These are phyloP conservation scores for Chalciporus piperatus DNA, from an alignment of 768 basidiomycete genomes.

Conservation along the genomic window DNA sequence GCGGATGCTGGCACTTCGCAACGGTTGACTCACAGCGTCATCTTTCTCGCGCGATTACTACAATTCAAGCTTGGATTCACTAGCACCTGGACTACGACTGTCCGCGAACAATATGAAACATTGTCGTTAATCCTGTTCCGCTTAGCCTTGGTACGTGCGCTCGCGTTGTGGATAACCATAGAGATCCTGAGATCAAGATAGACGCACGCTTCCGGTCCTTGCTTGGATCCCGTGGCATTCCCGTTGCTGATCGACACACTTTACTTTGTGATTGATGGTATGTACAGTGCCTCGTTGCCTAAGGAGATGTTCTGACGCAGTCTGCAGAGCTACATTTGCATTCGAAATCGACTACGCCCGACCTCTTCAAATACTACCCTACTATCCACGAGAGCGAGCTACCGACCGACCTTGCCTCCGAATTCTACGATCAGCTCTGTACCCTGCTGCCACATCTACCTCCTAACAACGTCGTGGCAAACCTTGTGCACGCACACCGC, in stretches of 20 bases:
- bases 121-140: conserved; percentile 46
- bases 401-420: conserved; percentile 51
- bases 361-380: conserved; percentile 68
- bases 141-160: conserved; percentile 48
- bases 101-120: conserved; percentile 44
- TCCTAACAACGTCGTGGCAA: conserved; percentile 47
- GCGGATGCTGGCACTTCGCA: conserved; percentile 19
- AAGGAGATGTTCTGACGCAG: neutral
- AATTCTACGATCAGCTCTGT: conserved; percentile 56
- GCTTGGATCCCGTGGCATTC: conserved; percentile 56
- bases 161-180: neutral
- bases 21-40: conserved; percentile 40
- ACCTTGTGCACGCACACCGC: conserved; percentile 57
- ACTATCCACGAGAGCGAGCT: conserved; percentile 47
- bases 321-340: conserved; percentile 60
- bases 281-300: conserved; percentile 7
- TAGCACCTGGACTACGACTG: conserved; percentile 50
- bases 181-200: conserved; percentile 25
- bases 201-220: conserved; percentile 53
- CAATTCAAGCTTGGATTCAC: conserved; percentile 74
- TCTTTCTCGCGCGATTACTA: conserved; percentile 62
- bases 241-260: conserved; percentile 72
- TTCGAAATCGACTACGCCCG: conserved; percentile 45
- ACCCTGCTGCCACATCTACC: conserved; percentile 56
- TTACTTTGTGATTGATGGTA: conserved; percentile 73